phyloP scores from a whole-genome alignment of 2,329 filamentous ascomycete species.

The Hymenoscyphus salicellus region DNA sequence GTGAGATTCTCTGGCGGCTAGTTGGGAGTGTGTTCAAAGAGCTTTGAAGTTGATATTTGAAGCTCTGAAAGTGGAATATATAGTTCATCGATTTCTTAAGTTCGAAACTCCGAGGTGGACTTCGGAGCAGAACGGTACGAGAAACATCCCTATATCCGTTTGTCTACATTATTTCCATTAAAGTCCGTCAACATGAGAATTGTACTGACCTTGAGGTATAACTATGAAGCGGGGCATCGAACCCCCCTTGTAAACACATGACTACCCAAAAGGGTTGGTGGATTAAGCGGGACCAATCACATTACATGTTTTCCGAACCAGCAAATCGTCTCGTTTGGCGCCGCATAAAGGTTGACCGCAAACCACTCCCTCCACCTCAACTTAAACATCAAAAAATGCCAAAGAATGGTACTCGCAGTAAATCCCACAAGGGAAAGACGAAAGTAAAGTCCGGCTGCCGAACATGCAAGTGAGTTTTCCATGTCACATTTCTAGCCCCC shows the following conservation, averaged over 20 bases:
- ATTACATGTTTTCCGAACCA: too few relatives aligned
- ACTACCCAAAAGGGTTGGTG: too few relatives aligned
- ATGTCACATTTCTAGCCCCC: not conserved
- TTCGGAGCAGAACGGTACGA: not conserved
- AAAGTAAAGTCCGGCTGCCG: slow-evolving; percentile 29
- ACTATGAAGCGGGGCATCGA: too few relatives aligned
- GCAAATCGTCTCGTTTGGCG: too few relatives aligned
- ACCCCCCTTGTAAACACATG: too few relatives aligned
- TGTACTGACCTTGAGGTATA: too few relatives aligned
- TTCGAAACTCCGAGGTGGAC: not conserved
- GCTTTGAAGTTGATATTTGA: not conserved
- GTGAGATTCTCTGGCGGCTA: not conserved
- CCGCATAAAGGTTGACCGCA: too few relatives aligned
- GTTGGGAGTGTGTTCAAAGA: not conserved
- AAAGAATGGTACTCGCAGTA: not conserved
- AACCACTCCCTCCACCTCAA: not conserved
- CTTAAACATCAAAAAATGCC: not conserved
- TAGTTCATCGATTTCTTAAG: too few relatives aligned
- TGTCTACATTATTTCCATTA: too few relatives aligned
- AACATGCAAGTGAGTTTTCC: slow-evolving; percentile 41
- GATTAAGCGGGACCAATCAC: too few relatives aligned
- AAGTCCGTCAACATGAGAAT: too few relatives aligned
- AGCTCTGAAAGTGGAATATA: not conserved
- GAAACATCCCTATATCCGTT: too few relatives aligned
- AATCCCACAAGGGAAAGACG: not conserved